Conservation (phyloP, 192 early-diverging fungal genomes). For the Coemansia sp. region DNA sequence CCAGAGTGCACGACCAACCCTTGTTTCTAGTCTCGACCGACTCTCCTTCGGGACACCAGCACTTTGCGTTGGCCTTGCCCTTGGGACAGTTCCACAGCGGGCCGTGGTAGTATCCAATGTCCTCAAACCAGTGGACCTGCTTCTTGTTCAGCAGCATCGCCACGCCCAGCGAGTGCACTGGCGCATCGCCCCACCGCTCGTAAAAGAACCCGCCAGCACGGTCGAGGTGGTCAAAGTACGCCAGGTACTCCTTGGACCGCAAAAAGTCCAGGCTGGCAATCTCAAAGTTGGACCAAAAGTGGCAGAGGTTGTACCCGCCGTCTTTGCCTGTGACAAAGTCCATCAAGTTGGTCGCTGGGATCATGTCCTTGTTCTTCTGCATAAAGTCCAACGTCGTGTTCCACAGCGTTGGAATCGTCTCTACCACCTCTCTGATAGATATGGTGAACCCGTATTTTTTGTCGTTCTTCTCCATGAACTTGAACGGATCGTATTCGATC, state of each 20-base stretch:
- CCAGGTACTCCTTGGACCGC: conserved; percentile 55
- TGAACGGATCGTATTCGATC: conserved; percentile 45
- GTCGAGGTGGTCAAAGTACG: conserved; percentile 73
- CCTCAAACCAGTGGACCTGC: conserved; percentile 68
- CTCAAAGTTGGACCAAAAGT: conserved; percentile 90
- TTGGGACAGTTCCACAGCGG: conserved; percentile 38
- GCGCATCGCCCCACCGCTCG: conserved; percentile 65
- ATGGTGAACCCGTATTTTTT: conserved; percentile 42
- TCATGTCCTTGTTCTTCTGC: conserved; percentile 12
- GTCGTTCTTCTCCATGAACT: conserved; percentile 30
- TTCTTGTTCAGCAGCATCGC: conserved; percentile 54
- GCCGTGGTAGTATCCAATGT: conserved; percentile 63
- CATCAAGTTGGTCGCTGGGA: conserved; percentile 22
- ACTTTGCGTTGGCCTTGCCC: conserved; percentile 39
- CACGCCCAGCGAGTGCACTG: conserved; percentile 66
- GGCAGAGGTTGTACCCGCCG: conserved; percentile 61
- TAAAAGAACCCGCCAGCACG: conserved; percentile 83
- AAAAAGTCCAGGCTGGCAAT: conserved; percentile 73
- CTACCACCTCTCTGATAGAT: conserved; percentile 15
- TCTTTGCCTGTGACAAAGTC: conserved; percentile 30
- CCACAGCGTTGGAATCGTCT: conserved; percentile 42
- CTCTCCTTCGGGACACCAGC: conserved; percentile 45
- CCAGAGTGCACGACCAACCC: conserved; percentile 45
- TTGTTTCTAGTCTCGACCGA: conserved; percentile 42
- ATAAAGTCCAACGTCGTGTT: conserved; percentile 22